Base-by-base conservation (phyloP, 164 flowering plant species). In the Stephania cephalantha region DNA sequence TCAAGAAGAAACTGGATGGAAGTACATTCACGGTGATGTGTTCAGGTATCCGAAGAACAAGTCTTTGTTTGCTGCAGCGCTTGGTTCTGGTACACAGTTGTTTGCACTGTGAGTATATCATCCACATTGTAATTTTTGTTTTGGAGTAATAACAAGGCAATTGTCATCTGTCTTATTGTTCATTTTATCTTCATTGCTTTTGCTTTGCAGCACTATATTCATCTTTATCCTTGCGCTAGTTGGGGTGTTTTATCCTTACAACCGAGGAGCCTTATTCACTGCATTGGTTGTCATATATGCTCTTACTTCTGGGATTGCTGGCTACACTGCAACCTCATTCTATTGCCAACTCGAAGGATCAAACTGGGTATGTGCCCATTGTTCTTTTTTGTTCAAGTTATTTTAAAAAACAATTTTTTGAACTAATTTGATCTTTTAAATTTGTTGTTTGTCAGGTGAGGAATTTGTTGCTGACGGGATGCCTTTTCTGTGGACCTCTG, bases 1-100 rank as follows among this genome's bases (percentile, higher is more conserved):
- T 50, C 84, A 84, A 73, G 84, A 82, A 53, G 84, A 82, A 75
- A 78, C 84, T 70, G 86, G 86, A 55, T 84, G 86, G 86, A 82
- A 82, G 67, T 84, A 84, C 69, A 82, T 84, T 22, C 86, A 84
- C 52, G 86, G 86, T 13, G 86, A 84, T 75, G 86, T 84, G 9
- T 84, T 84, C 76, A 78, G 86, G 75, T 84, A 82, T 71, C 86
- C 84, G 3, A 80, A 82, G 74, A 12, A 72, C 76, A 84, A 84
- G 73, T 84, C 86, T 10, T 65, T 84, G 77, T 80, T 84, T 82
- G 80, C 83, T 22, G 83, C 84, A 35, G 81, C 82, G 68, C 86
- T 84, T 78, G 86, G 86, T 55, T 82, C 81, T 48, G 86, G 86
- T 9, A 82, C 83, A 42, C 86, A 82, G 77, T 76, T 84, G 13